A percentile compares a stretch with the other conserved stretches of the same genome.
Evolutionary conservation across 306 rosid species (phyloP).

Genomic region (Castanospermum australe): DNA sequence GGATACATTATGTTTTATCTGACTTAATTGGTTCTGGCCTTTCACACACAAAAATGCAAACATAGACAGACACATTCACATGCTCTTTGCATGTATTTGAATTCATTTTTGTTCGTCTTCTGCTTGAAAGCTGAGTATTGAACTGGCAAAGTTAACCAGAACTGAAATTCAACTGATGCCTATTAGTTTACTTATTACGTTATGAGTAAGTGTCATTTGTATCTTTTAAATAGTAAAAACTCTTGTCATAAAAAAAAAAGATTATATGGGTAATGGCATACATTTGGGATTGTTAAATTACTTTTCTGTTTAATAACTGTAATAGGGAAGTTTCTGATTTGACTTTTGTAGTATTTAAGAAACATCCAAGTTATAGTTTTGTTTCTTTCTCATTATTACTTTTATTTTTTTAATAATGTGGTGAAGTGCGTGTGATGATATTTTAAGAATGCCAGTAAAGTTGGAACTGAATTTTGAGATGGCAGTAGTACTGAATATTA

Average conservation of each 20-base stretch:
- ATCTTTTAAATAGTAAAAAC: neutral
- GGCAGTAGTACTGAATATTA: neutral
- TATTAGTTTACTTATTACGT: constrained; percentile 16
- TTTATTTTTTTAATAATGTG: neutral
- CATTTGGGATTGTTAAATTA: neutral
- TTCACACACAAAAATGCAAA: neutral
- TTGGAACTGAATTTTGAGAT: neutral
- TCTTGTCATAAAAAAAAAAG: neutral
- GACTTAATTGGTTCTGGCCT: constrained; percentile 18
- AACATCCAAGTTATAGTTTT: neutral
- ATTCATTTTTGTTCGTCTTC: constrained; percentile 9
- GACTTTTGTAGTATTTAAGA: neutral
- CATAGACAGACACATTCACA: neutral
- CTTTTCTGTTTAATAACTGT: neutral
- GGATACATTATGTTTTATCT: constrained; percentile 2
- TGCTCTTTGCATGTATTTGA: constrained; percentile 9
- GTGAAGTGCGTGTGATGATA: neutral
- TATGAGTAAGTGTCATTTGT: neutral
- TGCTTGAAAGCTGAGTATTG: neutral
- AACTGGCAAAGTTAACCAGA: constrained; percentile 19
- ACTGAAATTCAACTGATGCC: constrained; percentile 4
- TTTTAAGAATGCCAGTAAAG: neutral
- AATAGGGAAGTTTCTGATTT: neutral
- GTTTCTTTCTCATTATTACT: constrained; percentile 6
- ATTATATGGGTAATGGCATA: neutral